phyloP scores from a whole-genome alignment of 2,329 filamentous ascomycete genomes.

The Alternaria solani region DNA sequence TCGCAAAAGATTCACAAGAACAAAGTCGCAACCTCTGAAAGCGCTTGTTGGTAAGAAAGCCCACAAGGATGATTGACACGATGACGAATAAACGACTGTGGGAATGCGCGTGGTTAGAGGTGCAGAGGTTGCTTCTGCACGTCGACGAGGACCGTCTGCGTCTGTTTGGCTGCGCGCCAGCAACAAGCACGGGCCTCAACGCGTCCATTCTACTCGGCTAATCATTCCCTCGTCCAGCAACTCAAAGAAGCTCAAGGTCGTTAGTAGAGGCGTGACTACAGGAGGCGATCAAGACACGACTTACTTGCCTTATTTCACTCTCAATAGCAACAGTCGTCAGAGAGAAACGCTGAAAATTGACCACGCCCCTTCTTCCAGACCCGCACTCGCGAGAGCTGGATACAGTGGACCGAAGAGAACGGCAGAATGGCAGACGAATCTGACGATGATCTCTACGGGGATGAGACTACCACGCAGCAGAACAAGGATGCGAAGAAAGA shows the following conservation, averaged over 20 bases:
- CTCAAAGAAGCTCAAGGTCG: constrained; percentile 17
- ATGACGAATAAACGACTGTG: not conserved
- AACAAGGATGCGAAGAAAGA: constrained; percentile 38
- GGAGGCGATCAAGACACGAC: not conserved
- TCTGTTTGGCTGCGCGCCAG: constrained; percentile 15
- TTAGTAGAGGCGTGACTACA: constrained; percentile 1
- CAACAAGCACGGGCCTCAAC: constrained; percentile 27
- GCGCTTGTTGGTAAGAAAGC: not conserved
- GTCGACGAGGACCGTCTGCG: constrained; percentile 2
- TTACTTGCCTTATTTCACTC: not conserved
- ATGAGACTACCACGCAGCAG: constrained; percentile 35
- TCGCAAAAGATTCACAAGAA: not conserved
- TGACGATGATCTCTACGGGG: constrained; percentile 61
- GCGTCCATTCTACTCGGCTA: constrained; percentile 32
- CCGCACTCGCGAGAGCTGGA: not conserved
- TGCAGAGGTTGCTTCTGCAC: constrained; percentile 4
- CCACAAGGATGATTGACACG: not conserved
- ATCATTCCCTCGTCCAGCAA: constrained; percentile 23
- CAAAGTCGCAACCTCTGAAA: not conserved
- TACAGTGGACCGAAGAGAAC: constrained; percentile 1
- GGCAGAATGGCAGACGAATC: constrained; percentile 60
- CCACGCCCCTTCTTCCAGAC: too few relatives aligned
- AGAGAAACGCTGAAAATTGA: not conserved
- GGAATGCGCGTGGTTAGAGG: not conserved
- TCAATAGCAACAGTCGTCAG: not conserved